Conservation (phyloP, 768 basidiomycete genomes). For the Phlebiopsis gigantea region DNA sequence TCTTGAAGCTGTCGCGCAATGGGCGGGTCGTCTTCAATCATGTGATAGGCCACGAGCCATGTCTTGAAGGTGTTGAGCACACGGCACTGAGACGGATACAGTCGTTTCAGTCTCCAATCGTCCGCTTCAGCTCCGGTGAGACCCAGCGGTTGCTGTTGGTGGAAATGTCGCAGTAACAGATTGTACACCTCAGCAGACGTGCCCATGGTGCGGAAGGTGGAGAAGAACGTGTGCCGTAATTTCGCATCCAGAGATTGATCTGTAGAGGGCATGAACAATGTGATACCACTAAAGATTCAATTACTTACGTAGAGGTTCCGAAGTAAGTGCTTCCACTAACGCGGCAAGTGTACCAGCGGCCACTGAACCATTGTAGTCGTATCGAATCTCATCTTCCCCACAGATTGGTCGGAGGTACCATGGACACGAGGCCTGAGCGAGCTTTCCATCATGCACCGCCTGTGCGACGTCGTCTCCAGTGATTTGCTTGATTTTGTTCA, state of each 20-base stretch:
- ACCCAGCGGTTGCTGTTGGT: constrained; percentile 40
- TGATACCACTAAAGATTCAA: neutral
- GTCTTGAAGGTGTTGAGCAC: constrained; percentile 49
- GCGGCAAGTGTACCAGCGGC: constrained; percentile 66
- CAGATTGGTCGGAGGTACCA: constrained; percentile 60
- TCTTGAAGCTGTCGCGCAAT: constrained; percentile 51
- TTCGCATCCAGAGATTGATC: constrained; percentile 22
- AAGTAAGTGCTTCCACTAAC: constrained; percentile 65
- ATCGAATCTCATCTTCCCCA: constrained; percentile 51
- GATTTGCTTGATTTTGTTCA: constrained; percentile 33
- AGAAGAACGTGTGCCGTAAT: constrained; percentile 66
- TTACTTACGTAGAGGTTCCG: constrained; percentile 54
- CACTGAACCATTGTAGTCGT: constrained; percentile 61
- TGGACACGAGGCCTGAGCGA: constrained; percentile 35
- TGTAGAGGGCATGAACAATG: neutral
- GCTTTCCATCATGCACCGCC: constrained; percentile 34
- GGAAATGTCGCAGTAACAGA: constrained; percentile 58
- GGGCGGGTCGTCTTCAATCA: constrained; percentile 61
- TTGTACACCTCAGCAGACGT: constrained; percentile 65
- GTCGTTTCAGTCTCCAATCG: constrained; percentile 63
- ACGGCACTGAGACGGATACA: constrained; percentile 57
- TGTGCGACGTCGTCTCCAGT: constrained; percentile 39
- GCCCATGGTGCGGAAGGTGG: constrained; percentile 79
- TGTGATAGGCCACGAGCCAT: constrained; percentile 58
- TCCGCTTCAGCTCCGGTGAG: constrained; percentile 47